Conservation (phyloP, 2,329 filamentous ascomycete genomes). For the Fusarium staphyleae region DNA sequence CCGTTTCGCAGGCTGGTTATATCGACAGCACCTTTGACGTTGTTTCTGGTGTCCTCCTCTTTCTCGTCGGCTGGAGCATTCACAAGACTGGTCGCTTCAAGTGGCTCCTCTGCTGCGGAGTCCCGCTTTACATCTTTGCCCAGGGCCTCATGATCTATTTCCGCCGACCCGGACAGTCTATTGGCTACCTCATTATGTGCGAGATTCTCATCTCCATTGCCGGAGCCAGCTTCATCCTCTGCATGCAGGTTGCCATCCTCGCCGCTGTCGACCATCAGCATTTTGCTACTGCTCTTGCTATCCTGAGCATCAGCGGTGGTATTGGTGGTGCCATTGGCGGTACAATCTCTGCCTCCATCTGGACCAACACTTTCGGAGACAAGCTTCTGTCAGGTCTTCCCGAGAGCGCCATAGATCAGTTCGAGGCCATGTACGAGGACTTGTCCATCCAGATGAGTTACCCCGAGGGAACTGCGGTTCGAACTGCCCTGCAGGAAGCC, state of each 20-base stretch:
- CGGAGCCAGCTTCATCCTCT: constrained; percentile 57
- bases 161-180: constrained; percentile 46
- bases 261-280: constrained; percentile 45
- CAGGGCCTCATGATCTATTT: constrained; percentile 52
- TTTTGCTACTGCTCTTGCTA: constrained; percentile 43
- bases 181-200: constrained; percentile 57
- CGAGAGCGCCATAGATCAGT: constrained; percentile 43
- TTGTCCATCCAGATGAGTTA: constrained; percentile 60
- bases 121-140: constrained; percentile 62
- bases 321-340: constrained; percentile 42
- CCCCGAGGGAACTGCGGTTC: constrained; percentile 50
- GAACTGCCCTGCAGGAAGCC: constrained; percentile 63
- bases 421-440: constrained; percentile 59
- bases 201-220: constrained; percentile 61
- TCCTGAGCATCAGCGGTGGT: constrained; percentile 39
- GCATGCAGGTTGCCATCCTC: constrained; percentile 40
- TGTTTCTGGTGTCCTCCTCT: constrained; percentile 55
- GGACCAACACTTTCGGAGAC: constrained; percentile 44
- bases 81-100: constrained; percentile 60
- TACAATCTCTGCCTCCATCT: constrained; percentile 44
- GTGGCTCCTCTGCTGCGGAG: constrained; percentile 54
- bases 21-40: constrained; percentile 57
- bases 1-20: constrained; percentile 56
- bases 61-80: constrained; percentile 57
- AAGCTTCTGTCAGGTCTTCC: constrained; percentile 62